Evolutionary conservation across 305 asterid genomes (phyloP), one percentile per base, ranked within the genome.

Genomic region (Fraxinus dipetala): DNA sequence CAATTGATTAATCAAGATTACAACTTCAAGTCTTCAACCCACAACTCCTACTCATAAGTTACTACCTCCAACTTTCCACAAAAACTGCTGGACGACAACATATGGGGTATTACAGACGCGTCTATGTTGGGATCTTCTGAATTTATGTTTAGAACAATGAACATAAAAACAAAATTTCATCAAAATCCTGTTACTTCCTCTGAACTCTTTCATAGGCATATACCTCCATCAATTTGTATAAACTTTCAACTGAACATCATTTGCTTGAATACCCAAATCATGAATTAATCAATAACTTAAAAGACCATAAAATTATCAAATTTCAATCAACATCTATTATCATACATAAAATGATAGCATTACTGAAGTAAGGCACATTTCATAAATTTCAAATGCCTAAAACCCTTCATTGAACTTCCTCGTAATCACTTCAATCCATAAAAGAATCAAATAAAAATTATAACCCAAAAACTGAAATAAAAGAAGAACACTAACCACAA

Each of bases 401-500:
- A 45, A 73, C 6, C 72, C 82, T 28, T 38, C 3, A 7, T 20
- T 43, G 54, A 72, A 18, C 54, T 11, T 30, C 32, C 54, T 43
- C 31, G 30, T 24, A n/a, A 61, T 61, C 72, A 61, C 54, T 35
- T 20, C 16, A 77, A 76, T 22, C 76, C 43, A 79, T 35, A 14
- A 30, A 65, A 14, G 9, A 69, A 69, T 69, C 38, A 69, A 69
- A 69, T 5, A 30, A 69, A 11, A 1, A 69, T 31, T 70, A 31
- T 31, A 31, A 30, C 22, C 43, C 75, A 38, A 30, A 75, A 72
- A 80, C 26, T 74, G 11, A 43, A 7, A 5, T 14, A 11, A 61
- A 76, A 59, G 4, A 26, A 36, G 84, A 72, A 45, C 61, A 85
- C 90, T 83, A 61, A 95, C 99, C 97, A 82, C 84, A 88, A 82